Percentiles rank a stretch among this genome's conserved stretches.
These are phyloP conservation scores for Orbilia ellipsospora DNA, from an alignment of 2,329 filamentous ascomycete species.

Conservation along the genomic window DNA sequence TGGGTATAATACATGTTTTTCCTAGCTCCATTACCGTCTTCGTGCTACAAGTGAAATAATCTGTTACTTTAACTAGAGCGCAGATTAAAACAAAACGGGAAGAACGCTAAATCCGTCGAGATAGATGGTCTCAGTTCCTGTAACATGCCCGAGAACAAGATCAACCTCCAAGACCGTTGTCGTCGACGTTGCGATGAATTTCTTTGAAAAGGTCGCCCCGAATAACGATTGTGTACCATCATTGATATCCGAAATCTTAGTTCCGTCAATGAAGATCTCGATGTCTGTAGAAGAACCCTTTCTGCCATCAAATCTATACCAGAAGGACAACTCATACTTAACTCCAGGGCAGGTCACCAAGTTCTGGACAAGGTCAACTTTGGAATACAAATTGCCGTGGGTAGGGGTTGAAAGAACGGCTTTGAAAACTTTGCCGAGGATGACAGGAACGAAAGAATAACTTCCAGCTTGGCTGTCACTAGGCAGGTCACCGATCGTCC, in stretches of 20 bases:
- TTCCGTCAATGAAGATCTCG: slow-evolving; percentile 5
- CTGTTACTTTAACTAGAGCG: too few species aligned
- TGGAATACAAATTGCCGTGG: neutral
- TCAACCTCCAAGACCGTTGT: slow-evolving; percentile 11
- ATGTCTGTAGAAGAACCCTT: neutral
- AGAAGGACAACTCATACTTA: slow-evolving; percentile 19
- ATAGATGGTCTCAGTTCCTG: too few species aligned
- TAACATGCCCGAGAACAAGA: neutral
- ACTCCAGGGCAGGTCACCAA: slow-evolving; percentile 25
- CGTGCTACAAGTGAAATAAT: too few species aligned
- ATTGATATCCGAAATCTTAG: slow-evolving; percentile 1
- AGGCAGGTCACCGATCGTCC: slow-evolving; percentile 1
- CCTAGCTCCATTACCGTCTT: too few species aligned
- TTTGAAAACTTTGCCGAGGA: slow-evolving; percentile 9
- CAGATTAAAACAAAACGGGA: too few species aligned
- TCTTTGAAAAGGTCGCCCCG: neutral
- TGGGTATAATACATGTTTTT: too few species aligned
- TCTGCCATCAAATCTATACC: slow-evolving; percentile 14
- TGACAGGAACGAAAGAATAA: neutral
- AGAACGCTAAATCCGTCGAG: too few species aligned
- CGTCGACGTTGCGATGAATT: slow-evolving; percentile 2
- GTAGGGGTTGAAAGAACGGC: neutral
- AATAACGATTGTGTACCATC: neutral
- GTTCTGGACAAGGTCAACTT: slow-evolving; percentile 26
- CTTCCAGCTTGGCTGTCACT: slow-evolving; percentile 1